phyloP scores from a whole-genome alignment of 805 yeast species.

The Candida boidinii region DNA sequence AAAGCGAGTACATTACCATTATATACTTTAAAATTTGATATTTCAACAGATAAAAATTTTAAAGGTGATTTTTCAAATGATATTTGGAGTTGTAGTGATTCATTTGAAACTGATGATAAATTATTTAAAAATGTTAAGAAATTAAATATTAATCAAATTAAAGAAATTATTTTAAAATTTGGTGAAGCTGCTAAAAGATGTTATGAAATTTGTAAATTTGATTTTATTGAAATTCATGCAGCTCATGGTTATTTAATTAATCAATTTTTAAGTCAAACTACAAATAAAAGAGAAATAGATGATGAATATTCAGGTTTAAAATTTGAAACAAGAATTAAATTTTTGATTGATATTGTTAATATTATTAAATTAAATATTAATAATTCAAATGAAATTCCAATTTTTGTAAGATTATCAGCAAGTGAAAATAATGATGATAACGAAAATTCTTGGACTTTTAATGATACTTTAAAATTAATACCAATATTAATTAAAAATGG shows the following conservation, averaged over 20 bases:
- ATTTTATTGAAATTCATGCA: constrained; percentile 57
- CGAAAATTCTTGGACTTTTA: constrained; percentile 31
- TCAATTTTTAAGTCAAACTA: constrained; percentile 35
- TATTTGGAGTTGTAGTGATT: constrained; percentile 36
- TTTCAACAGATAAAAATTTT: constrained; percentile 20
- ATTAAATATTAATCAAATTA: constrained; percentile 33
- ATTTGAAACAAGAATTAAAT: constrained; percentile 46
- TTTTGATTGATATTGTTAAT: constrained; percentile 37
- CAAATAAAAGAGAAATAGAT: constrained; percentile 47
- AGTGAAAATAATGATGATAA: constrained; percentile 31
- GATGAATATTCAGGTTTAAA: constrained; percentile 63
- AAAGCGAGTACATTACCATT: constrained; percentile 21
- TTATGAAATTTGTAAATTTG: constrained; percentile 41
- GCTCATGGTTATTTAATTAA: constrained; percentile 56
- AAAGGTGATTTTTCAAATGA: constrained; percentile 36
- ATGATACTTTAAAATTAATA: constrained; percentile 34
- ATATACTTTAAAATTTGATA: constrained; percentile 16
- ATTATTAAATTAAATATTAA: constrained; percentile 32
- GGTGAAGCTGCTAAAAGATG: constrained; percentile 42
- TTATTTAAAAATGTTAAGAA: constrained; percentile 27
- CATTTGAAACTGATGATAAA: constrained; percentile 15
- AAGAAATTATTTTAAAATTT: constrained; percentile 31
- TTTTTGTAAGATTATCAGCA: constrained; percentile 40
- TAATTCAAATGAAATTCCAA: constrained; percentile 26
- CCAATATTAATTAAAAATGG: constrained; percentile 30